A percentile compares a stretch with the other conserved stretches of the same genome.
Evolutionary conservation across 495 filamentous ascomycete genomes (phyloP).

Genomic region (Glonium stellatum): DNA sequence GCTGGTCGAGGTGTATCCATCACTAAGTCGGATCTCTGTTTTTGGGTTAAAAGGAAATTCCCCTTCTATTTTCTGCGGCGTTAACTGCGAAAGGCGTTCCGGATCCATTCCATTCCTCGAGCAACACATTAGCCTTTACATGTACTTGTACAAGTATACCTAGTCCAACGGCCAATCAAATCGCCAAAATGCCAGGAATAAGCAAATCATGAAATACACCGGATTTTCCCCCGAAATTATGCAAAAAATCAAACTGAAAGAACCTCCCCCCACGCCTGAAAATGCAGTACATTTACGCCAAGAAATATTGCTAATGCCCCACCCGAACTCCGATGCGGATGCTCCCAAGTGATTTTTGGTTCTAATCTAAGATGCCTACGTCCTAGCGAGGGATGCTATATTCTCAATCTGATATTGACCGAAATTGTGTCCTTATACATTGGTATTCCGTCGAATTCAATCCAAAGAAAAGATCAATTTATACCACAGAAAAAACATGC

Average conservation of each 20-base stretch:
- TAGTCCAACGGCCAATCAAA: not conserved
- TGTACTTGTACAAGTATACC: not conserved
- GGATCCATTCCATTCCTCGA: not conserved
- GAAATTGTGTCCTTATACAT: too few species aligned
- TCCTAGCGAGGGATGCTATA: not conserved
- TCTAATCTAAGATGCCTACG: constrained; percentile 3
- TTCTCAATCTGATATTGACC: not conserved
- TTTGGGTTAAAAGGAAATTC: not conserved
- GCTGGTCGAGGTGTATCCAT: not conserved
- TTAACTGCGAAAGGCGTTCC: not conserved
- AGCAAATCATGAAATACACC: not conserved
- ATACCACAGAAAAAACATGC: not conserved
- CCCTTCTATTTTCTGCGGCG: not conserved
- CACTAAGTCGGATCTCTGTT: not conserved
- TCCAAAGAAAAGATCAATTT: not conserved
- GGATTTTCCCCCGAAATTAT: not conserved
- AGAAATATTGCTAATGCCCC: not conserved
- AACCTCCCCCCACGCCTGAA: constrained; percentile 19
- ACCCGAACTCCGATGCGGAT: constrained; percentile 5
- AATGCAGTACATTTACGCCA: constrained; percentile 10
- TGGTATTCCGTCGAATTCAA: not conserved
- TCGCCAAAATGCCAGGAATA: not conserved
- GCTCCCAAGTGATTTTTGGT: constrained; percentile 4
- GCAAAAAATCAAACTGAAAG: constrained; percentile 24
- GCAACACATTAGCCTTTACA: not conserved